These are phyloP conservation scores for Ceratobasidium sp. DNA, from an alignment of 1,284 basidiomycete species.

Conservation along the genomic window DNA sequence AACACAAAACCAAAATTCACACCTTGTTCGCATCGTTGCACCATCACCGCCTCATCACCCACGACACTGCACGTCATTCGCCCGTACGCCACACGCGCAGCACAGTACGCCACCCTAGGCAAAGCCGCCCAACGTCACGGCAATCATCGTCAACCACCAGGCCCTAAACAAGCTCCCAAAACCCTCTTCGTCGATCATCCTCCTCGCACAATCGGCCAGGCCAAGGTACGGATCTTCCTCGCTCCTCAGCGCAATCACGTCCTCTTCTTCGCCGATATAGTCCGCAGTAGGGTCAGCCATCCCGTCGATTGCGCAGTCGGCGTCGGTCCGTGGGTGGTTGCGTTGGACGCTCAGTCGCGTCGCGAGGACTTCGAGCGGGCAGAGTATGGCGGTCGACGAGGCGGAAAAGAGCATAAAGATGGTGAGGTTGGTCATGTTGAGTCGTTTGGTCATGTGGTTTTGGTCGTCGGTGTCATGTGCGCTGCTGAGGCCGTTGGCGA, in stretches of 20 bases:
- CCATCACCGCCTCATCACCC: not conserved
- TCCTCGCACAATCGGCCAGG: conserved; percentile 80
- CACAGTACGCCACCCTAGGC: not conserved
- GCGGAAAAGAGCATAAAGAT: conserved; percentile 74
- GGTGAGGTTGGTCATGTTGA: conserved; percentile 59
- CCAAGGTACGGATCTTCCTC: conserved; percentile 90
- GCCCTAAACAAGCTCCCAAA: conserved; percentile 82
- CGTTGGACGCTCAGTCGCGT: conserved; percentile 87
- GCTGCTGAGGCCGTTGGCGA: conserved; percentile 44
- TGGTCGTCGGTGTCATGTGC: conserved; percentile 44
- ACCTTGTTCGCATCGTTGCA: not conserved
- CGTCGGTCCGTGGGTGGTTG: conserved; percentile 78
- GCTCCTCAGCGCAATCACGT: conserved; percentile 84
- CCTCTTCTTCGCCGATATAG: conserved; percentile 83
- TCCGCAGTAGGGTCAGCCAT: conserved; percentile 63
- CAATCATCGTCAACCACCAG: conserved; percentile 87
- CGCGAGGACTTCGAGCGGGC: conserved; percentile 86
- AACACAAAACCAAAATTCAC: not conserved
- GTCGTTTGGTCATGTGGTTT: conserved; percentile 40
- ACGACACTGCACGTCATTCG: not conserved
- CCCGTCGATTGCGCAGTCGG: conserved; percentile 38
- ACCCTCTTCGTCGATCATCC: conserved; percentile 88
- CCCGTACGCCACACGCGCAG: not conserved
- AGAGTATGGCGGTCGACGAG: conserved; percentile 73
- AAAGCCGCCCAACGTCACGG: conserved; percentile 63